Evolutionary conservation across 1,284 basidiomycete species (phyloP), one percentile per base, ranked within the genome.

Genomic region (Pseudozyma pruni): DNA sequence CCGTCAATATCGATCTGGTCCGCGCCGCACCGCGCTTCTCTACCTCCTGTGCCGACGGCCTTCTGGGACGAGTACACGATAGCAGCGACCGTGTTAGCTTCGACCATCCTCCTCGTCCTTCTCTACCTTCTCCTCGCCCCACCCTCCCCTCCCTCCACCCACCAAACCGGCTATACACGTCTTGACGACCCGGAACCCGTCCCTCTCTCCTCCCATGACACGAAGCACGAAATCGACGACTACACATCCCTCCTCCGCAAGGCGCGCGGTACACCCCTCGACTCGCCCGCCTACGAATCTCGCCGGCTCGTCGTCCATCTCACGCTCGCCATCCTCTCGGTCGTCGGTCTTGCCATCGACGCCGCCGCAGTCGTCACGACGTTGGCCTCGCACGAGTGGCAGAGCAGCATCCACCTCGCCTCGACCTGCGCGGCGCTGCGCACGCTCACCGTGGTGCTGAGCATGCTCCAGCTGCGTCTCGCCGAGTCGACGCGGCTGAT

Each of bases 261-360:
- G 29, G 63, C 63, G 9, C 35, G 51, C 9, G 63, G 63, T 11
- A 56, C 53, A 2, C 57, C 63, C 5, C 5, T 60, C 39, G 35
- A 60, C 19, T 31, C 48, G 2, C 14, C 44, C 9, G 20, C 16
- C 1, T 67, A 44, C 47, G 52, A 56, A 23, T 20, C 48, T 6
- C n/a, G 13, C 9, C 32, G 48, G 16, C 20, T 67, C 23, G 20
- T 9, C 3, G 20, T 60, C n/a, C 56, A 67, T 39, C 40, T 67
- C 22, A 10, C 25, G 17, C 32, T 67, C 16, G 52, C 57, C 27
- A 20, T 67, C 8, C 40, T 56, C 2, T 20, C 52, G 27, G 63
- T 67, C 14, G 31, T 60, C 9, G 63, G 63, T 4, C 35, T 67
- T 14, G 63, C 63, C 0, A 25, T 60, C n/a, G 57, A 67, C 13